phyloP scores from a whole-genome alignment of 192 early-diverging fungal genomes.

The Linnemannia zychae region DNA sequence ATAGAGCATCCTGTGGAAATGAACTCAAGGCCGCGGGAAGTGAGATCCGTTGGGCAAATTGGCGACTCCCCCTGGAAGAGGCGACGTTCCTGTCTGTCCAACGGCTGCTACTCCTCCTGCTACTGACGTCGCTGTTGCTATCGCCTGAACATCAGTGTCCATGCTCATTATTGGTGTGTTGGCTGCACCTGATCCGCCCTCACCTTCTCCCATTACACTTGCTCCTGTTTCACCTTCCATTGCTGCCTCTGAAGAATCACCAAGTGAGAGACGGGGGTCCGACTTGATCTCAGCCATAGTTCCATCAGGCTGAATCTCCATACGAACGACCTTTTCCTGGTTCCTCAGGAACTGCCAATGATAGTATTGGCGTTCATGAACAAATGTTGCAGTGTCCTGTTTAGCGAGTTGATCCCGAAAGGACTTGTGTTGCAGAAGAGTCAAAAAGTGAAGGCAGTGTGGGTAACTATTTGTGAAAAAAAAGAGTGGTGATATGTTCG shows the following conservation, averaged over 20 bases:
- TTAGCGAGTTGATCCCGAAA: constrained; percentile 85
- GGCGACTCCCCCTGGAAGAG: background rate
- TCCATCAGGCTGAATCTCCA: constrained; percentile 56
- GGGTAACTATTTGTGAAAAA: constrained; percentile 79
- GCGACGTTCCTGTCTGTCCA: background rate
- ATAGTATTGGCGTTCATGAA: constrained; percentile 86
- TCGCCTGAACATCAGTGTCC: background rate
- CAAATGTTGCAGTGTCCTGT: constrained; percentile 76
- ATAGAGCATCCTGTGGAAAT: background rate
- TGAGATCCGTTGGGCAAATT: background rate
- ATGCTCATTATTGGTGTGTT: background rate
- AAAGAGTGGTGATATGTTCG: background rate
- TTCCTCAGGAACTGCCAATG: constrained; percentile 78
- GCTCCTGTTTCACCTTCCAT: background rate
- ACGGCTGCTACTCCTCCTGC: background rate
- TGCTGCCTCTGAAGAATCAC: background rate
- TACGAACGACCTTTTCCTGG: constrained; percentile 53
- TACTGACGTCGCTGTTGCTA: no score
- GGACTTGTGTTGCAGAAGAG: constrained; percentile 82
- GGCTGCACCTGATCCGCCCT: background rate
- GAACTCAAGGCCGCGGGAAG: background rate
- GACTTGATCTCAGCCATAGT: constrained; percentile 41
- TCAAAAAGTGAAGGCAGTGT: constrained; percentile 87
- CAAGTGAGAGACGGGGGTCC: background rate
- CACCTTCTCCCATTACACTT: background rate